Conservation (phyloP, 306 rosid species). For the Cucumis sativus region DNA sequence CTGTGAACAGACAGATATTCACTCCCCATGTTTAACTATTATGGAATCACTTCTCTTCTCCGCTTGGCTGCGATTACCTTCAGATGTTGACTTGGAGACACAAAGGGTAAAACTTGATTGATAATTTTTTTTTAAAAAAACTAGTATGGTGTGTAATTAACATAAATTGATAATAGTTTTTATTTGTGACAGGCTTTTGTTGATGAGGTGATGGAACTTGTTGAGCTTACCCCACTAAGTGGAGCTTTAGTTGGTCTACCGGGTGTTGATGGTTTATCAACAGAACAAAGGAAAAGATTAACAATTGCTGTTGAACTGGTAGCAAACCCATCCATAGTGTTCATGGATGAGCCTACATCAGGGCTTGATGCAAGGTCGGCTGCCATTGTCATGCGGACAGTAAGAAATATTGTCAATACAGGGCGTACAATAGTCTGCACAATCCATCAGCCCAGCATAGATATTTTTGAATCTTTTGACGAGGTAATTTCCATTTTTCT, state of each 20-base stretch:
- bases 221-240: slow-evolving; percentile 71
- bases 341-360: slow-evolving; percentile 99
- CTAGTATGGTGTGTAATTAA: background rate
- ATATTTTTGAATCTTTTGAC: slow-evolving; percentile 96
- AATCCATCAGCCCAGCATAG: slow-evolving; percentile 97
- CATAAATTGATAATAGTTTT: slow-evolving; percentile 9
- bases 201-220: slow-evolving; percentile 95
- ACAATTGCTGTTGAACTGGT: slow-evolving; percentile 95
- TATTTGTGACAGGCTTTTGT: slow-evolving; percentile 63
- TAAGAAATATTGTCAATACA: slow-evolving; percentile 89
- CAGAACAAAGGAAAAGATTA: slow-evolving; percentile 87
- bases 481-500: slow-evolving; percentile 39
- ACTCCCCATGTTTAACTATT: slow-evolving; percentile 88
- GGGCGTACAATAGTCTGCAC: slow-evolving; percentile 98
- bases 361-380: slow-evolving; percentile 97
- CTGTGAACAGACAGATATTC: slow-evolving; percentile 94
- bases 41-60: slow-evolving; percentile 84
- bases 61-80: slow-evolving; percentile 85
- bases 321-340: slow-evolving; percentile 84
- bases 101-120: slow-evolving; percentile 42
- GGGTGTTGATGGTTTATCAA: slow-evolving; percentile 84
- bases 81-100: slow-evolving; percentile 65
- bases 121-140: background rate
- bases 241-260: slow-evolving; percentile 92
- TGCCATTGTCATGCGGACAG: slow-evolving; percentile 98